Evolutionary conservation across 192 early-diverging fungal genomes (phyloP).

Genomic region (Backusella mclennaniae): DNA sequence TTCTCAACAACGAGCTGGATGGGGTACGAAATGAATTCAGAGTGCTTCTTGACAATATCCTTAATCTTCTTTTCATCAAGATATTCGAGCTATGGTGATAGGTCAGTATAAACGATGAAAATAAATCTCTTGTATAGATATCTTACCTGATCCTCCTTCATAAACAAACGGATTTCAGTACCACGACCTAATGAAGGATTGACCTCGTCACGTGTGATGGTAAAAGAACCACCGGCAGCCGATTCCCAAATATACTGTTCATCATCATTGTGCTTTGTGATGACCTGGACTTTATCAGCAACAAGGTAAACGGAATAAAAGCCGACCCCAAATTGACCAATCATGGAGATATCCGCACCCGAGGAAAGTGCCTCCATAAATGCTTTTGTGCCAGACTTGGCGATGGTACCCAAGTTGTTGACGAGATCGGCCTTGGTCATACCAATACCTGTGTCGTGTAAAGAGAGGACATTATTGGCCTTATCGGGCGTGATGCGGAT

Average conservation of each 20-base stretch:
- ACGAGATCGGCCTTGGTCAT: constrained; percentile 95
- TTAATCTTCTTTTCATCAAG: constrained; percentile 99
- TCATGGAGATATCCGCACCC: constrained; percentile 98
- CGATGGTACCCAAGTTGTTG: constrained; percentile 99
- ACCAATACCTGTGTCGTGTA: constrained; percentile 91
- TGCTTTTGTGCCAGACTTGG: constrained; percentile 99
- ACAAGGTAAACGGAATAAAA: constrained; percentile 99
- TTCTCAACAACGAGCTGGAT: constrained; percentile 95
- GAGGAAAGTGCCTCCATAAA: constrained; percentile 98
- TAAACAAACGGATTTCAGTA: constrained; percentile 89
- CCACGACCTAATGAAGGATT: constrained; percentile 92
- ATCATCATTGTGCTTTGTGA: constrained; percentile 96
- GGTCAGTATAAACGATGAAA: not conserved
- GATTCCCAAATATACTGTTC: constrained; percentile 97
- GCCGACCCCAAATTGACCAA: constrained; percentile 99
- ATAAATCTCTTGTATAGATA: not conserved
- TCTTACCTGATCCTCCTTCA: constrained; percentile 88
- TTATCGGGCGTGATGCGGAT: constrained; percentile 91
- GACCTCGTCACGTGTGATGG: constrained; percentile 88
- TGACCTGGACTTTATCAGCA: constrained; percentile 93
- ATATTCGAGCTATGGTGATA: constrained; percentile 53
- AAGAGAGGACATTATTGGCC: constrained; percentile 70
- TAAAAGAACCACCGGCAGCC: constrained; percentile 84
- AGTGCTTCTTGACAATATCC: constrained; percentile 99
- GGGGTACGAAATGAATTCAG: constrained; percentile 99